Percentiles rank a stretch among this genome's conserved stretches.
Evolutionary conservation across 129 eudicot genomes (phyloP).

Genomic region (Saposhnikovia divaricata): DNA sequence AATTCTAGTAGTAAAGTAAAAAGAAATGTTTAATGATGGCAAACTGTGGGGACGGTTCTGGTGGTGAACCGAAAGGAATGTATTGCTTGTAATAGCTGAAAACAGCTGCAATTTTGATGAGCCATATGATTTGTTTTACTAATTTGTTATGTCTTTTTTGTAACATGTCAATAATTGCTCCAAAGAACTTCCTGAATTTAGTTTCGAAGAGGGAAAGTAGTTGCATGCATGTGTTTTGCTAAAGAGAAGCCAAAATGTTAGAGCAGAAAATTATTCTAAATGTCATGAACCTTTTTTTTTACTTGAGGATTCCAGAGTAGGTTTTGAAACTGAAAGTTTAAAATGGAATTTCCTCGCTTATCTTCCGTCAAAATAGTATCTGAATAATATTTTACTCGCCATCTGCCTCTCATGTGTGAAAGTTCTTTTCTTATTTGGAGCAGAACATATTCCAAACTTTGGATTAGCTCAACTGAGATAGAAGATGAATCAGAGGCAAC

Average conservation of each 20-base stretch:
- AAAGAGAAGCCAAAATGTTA: not conserved
- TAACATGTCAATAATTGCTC: not conserved
- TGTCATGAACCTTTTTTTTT: not conserved
- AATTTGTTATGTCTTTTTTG: not conserved
- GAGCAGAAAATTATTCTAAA: not conserved
- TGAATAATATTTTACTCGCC: not conserved
- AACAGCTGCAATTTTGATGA: not conserved
- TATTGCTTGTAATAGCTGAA: not conserved
- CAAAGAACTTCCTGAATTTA: not conserved
- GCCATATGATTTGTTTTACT: not conserved
- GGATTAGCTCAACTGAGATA: not conserved
- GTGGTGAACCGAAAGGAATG: not conserved
- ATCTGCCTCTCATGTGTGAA: not conserved
- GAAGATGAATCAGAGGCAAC: constrained; percentile 13
- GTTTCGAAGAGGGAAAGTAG: not conserved
- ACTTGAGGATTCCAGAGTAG: not conserved
- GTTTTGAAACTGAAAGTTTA: not conserved
- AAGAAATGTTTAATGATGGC: not conserved
- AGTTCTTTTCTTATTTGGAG: not conserved
- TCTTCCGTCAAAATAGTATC: not conserved
- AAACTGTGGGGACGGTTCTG: not conserved
- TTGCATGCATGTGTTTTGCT: not conserved
- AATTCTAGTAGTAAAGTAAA: no score
- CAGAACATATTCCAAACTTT: not conserved
- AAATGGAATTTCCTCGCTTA: not conserved